Evolutionary conservation across 169 alveolate genomes (phyloP), one percentile per base, ranked within the genome.

Genomic region (Cryptosporidium viatorum): DNA sequence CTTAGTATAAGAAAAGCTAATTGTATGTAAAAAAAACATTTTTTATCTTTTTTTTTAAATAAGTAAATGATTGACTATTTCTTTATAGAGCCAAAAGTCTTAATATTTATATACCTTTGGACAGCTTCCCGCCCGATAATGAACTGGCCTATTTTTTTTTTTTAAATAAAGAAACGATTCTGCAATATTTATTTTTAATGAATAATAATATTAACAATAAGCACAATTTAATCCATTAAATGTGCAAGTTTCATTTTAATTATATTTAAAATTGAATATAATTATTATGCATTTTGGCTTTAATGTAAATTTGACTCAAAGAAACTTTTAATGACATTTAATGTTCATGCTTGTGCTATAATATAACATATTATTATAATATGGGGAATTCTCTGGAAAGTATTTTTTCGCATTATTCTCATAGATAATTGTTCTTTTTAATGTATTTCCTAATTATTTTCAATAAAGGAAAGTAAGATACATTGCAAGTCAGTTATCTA

Each of bases 261-360:
- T 23, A 16, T 16, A 37, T 37, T 69, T 52, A 16, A 6, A 16
- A 16, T 26, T 26, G 37, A 37, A 69, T 69, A 9, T n/a, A 26
- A 12, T 69, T 69, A 31, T 5, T 2, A 16, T 16, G 26, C 8
- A 2, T 29, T 50, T 70, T 43, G 39, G 14, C 10, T 70, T 43
- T 14, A 48, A 70, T 29, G 12, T 41, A 8, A 43, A 39, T 70
- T 29, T n/a, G 21, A 26, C 37, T 26, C 41, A 35, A 55, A 59
- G 29, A 26, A 29, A 37, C 86, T 73, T 26, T 10, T 37, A 73
- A 59, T 73, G 75, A 59, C 75, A 80, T 26, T 65, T 80, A 65
- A 80, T 65, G 89, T 80, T 80, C 89, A 80, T 80, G 89, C 89
- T 45, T 39, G 89, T 80, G 89, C 89, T 21, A 80, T 8, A 80